Evolutionary conservation across 2,329 filamentous ascomycete species (phyloP).

Genomic region (Apiospora marii): DNA sequence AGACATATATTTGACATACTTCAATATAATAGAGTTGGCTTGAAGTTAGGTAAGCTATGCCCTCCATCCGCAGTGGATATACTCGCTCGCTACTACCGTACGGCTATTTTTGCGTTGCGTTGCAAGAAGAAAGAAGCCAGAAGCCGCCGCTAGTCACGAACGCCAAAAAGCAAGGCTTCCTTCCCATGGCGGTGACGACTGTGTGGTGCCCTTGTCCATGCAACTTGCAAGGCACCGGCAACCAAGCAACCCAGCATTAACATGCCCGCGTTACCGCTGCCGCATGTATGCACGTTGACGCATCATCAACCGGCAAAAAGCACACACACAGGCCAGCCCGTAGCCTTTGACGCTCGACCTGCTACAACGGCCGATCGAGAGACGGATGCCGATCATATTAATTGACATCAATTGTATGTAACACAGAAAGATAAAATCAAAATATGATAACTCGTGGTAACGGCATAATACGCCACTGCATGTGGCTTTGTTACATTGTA

Average conservation of each 20-base stretch:
- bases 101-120: neutral
- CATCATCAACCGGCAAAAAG: neutral
- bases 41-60: slow-evolving; percentile 1
- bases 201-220: slow-evolving; percentile 9
- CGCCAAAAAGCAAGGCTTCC: neutral
- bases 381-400: neutral
- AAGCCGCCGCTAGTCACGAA: neutral
- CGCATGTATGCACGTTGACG: slow-evolving; percentile 8
- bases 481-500: neutral
- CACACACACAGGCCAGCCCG: neutral
- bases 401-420: neutral
- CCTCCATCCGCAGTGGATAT: slow-evolving; percentile 2
- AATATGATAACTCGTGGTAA: neutral
- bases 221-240: neutral
- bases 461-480: neutral
- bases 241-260: neutral
- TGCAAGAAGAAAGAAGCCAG: neutral
- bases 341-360: neutral
- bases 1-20: neutral
- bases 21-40: neutral
- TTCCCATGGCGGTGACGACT: neutral
- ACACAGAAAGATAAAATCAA: neutral
- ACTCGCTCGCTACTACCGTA: neutral
- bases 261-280: neutral
- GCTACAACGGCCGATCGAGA: slow-evolving; percentile 9